These are phyloP conservation scores for Ogataea degrootiae DNA, from an alignment of 805 yeast species.

Conservation along the genomic window DNA sequence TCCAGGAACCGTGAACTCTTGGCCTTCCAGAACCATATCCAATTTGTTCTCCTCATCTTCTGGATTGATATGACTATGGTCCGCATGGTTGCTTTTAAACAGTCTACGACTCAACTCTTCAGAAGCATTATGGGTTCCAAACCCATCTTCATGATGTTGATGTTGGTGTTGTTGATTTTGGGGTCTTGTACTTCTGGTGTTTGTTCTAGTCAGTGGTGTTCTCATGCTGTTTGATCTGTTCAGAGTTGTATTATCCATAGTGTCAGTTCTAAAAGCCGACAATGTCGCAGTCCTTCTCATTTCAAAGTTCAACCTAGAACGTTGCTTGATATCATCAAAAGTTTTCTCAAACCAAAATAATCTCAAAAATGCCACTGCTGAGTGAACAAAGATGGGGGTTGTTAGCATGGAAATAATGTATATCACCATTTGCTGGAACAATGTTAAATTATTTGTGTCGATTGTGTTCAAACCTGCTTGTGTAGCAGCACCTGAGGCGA, in stretches of 20 bases:
- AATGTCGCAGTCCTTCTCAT: conserved; percentile 79
- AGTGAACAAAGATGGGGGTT: conserved; percentile 87
- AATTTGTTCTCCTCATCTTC: conserved; percentile 10
- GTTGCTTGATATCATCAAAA: conserved; percentile 74
- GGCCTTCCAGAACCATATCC: conserved; percentile 15
- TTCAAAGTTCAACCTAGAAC: conserved; percentile 72
- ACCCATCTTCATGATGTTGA: conserved; percentile 5
- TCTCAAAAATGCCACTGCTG: conserved; percentile 69
- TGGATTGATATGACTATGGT: neutral
- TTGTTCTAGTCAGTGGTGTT: conserved; percentile 3
- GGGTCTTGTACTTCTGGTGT: conserved; percentile 1
- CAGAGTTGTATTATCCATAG: conserved; percentile 19
- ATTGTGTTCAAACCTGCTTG: conserved; percentile 91
- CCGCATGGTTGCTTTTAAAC: conserved; percentile 10
- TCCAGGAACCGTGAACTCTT: conserved; percentile 9
- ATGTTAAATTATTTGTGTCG: conserved; percentile 53
- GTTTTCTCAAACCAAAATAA: conserved; percentile 85
- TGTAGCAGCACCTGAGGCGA: conserved; percentile 72
- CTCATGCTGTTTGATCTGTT: neutral
- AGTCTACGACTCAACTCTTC: conserved; percentile 25
- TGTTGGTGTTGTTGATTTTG: neutral
- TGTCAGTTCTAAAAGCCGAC: conserved; percentile 40
- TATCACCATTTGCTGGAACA: conserved; percentile 78
- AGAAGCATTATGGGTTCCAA: conserved; percentile 28
- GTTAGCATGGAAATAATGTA: conserved; percentile 61